Base-by-base conservation (phyloP, 129 eudicot species). In the Lactuca sativa region DNA sequence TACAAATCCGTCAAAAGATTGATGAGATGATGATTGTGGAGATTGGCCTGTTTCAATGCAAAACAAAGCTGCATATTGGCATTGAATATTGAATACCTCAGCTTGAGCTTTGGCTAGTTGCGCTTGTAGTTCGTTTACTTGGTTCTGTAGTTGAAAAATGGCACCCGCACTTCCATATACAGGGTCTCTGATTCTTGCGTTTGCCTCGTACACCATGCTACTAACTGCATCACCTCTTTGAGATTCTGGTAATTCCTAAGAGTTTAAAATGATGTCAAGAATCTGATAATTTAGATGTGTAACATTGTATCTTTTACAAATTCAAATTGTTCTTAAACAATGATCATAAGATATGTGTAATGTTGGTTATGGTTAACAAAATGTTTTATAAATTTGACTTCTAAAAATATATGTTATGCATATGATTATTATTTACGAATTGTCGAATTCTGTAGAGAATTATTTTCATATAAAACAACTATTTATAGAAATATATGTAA, bases 201-300 rank as follows among this genome's bases (percentile, higher is more conserved):
- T 88, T 25, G 91, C 91, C 72, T 88, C 95, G 57, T 88, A 88
- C 12, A 88, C 95, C 86, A 88, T 85, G 85, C 92, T 86, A 63
- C 79, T 86, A 65, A 86, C 89, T 9, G 92, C 89, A n/a, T 86
- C 89, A 0, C 81, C 85, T 72, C 91, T 82, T 68, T 88, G 91
- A 16, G 71, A 49, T 65, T 88, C 95, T 0, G 88, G 83, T 31
- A 88, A 72, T 52, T 88, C 91, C 95, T 88, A 70, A 66, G 71
- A 51, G 33, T 16, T 43, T 41, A 8, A 66, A 66, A 37, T 36
- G 11, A 65, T 66, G 32, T 51, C 43, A 37, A 52, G 12, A 13
- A 14, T 0, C 33, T 38, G 4, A 52, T 49, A 15, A 11, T 67
- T 44, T 25, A 6, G 11, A 25, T 48, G 14, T 12, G 0, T n/a